A percentile compares a stretch with the other conserved stretches of the same genome.
Evolutionary conservation across 345 rosid species (phyloP).

Genomic region (Aegle marmelos): DNA sequence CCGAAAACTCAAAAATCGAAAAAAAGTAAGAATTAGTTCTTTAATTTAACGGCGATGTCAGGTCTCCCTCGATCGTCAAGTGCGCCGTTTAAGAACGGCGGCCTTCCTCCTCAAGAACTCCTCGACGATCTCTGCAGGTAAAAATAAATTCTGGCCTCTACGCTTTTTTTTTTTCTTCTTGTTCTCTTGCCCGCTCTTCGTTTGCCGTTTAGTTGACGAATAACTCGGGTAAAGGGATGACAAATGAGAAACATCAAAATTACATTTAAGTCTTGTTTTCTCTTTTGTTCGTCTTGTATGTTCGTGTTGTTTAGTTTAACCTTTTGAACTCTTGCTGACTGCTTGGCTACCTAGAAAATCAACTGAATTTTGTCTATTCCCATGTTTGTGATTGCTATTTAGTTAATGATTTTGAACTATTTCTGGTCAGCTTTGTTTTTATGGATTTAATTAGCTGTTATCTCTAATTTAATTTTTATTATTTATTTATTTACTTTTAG

Average conservation of each 20-base stretch:
- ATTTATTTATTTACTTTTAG: background rate
- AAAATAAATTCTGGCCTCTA: background rate
- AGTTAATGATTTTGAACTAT: background rate
- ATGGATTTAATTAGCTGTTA: background rate
- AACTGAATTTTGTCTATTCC: background rate
- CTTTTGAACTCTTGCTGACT: background rate
- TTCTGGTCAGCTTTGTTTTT: background rate
- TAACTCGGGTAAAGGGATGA: background rate
- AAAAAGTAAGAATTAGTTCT: background rate
- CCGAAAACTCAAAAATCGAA: background rate
- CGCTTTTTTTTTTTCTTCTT: background rate
- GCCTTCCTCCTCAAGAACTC: conserved; percentile 93
- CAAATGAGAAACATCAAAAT: background rate
- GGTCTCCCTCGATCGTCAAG: conserved; percentile 70
- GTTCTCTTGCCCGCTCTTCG: background rate
- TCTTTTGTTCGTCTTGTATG: background rate
- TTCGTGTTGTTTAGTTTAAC: background rate
- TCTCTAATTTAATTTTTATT: background rate
- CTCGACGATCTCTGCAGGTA: conserved; percentile 99
- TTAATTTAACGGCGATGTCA: conserved; percentile 44
- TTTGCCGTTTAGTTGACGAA: background rate
- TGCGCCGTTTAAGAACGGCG: conserved; percentile 73
- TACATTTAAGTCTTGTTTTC: background rate
- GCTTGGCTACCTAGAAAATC: background rate
- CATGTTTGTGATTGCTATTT: background rate